Base-by-base conservation (phyloP, 441 rosid genomes). In the Metrosideros polymorpha region DNA sequence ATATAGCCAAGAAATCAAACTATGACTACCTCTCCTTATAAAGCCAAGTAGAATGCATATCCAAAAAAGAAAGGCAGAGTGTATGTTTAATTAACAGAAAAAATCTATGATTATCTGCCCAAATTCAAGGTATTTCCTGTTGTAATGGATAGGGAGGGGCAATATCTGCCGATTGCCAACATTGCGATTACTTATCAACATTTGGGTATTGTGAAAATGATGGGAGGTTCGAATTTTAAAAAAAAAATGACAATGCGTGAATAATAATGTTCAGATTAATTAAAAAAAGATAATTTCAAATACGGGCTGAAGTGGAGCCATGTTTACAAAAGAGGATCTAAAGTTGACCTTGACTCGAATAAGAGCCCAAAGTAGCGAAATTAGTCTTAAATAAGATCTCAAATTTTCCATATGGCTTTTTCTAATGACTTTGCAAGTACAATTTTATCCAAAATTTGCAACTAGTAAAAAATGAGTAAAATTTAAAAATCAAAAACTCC, bases 331-430 rank as follows among this genome's bases (percentile, higher is more conserved):
- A n/a, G 9, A 57, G 6, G 6, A 4, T 17, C 5, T 0, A 13
- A 0, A 56, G 7, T 13, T 12, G 2, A n/a, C n/a, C 3, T 7
- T 3, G 1, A 12, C 2, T 57, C 5, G 15, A 61, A 61, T 7
- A 7, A 59, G 3, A 0, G 3, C 0, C 12, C 12, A 7, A 57
- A 27, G 15, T 0, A 2, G 13, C 8, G 6, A 0, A 56, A 1
- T 56, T 12, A 56, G 3, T 12, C 18, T 0, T 0, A 27, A 29
- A 30, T 59, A 29, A 29, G 10, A 4, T 14, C 32, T 14, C 18
- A 1, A 57, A n/a, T 13, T n/a, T 4, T 0, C 7, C 7, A 13
- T 18, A 17, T 6, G 8, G 8, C 18, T 14, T 61, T 61, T 61
- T 61, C 71, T 5, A 2, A 61, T 5, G 10, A 61, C 22, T 61